These are phyloP conservation scores for Castanospermum australe DNA, from an alignment of 306 rosid species.

Conservation along the genomic window DNA sequence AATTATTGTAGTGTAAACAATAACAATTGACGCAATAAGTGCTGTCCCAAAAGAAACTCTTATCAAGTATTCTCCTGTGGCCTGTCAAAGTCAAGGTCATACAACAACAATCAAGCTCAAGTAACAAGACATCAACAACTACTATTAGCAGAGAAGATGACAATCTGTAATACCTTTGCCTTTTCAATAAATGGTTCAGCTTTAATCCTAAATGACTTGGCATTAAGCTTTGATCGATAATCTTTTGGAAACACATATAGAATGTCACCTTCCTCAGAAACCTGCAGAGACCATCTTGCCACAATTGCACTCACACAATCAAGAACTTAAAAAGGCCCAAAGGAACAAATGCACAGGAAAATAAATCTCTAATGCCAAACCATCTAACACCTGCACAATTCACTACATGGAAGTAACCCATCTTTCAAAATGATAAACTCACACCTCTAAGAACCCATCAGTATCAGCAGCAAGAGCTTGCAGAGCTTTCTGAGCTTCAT, in stretches of 20 bases:
- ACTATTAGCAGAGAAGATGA: not conserved
- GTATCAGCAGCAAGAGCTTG: slow-evolving; percentile 93
- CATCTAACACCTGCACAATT: not conserved
- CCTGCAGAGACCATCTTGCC: slow-evolving; percentile 76
- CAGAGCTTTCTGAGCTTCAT: slow-evolving; percentile 85
- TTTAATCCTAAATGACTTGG: slow-evolving; percentile 79
- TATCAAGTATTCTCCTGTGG: slow-evolving; percentile 72
- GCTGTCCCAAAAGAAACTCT: slow-evolving; percentile 98
- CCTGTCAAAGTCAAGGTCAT: slow-evolving; percentile 51
- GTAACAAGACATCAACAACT: slow-evolving; percentile 15
- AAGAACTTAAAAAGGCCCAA: slow-evolving; percentile 36
- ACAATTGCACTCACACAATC: slow-evolving; percentile 47
- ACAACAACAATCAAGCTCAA: slow-evolving; percentile 5
- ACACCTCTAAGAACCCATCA: slow-evolving; percentile 82
- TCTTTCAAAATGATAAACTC: not conserved
- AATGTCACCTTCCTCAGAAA: slow-evolving; percentile 90
- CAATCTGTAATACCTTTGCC: slow-evolving; percentile 59
- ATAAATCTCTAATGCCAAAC: slow-evolving; percentile 13
- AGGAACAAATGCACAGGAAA: not conserved
- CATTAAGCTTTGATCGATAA: slow-evolving; percentile 75
- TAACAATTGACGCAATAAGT: slow-evolving; percentile 83
- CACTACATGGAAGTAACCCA: not conserved
- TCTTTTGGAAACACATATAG: slow-evolving; percentile 88
- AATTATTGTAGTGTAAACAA: slow-evolving; percentile 92
- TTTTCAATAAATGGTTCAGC: slow-evolving; percentile 78